Base-by-base conservation (phyloP, 1,284 basidiomycete genomes). In the Austroboletus niveus region DNA sequence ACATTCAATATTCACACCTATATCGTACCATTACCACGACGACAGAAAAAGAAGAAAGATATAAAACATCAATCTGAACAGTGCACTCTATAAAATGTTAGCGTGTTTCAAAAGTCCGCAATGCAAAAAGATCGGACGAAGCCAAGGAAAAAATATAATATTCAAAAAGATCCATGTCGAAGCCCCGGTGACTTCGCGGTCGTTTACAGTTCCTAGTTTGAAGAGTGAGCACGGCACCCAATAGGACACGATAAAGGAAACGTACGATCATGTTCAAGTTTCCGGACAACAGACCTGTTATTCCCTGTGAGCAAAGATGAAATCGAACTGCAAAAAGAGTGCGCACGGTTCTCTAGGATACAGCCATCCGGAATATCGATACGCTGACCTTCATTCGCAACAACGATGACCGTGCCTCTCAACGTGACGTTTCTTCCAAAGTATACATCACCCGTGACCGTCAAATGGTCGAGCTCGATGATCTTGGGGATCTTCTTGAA, bases 401-500 rank as follows among this genome's bases (percentile, higher is more conserved):
- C 90, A 57, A 91, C 72, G 64, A 94, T 94, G 61, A 93, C 91
- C 30, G 92, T 93, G 14, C 92, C 92, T 42, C 89, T 84, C 49
- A 94, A 77, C 14, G 89, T 92, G 48, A 98, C 91, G 69, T 94
- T 92, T 62, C 94, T 85, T 43, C 96, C 96, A 70, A 99, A 98
- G 75, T 89, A 89, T 14, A 99, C 94, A 70, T 98, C 94, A 32
- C 95, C 95, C 53, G 92, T 92, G 46, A 98, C 94, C 6, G 96
- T 99, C 66, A 98, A 78, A 73, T 98, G 95, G 74, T 98, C 96
- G 52, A 98, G 81, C 72, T 97, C 95, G 58, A 92, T 76, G 61
- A 96, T 92, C 72, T 89, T 89, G 47, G 96, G 95, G 61, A 98
- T 96, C 73, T 89, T 92, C 84, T 95, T 97, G 88, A 96, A 96